Conservation (phyloP, 306 rosid genomes). For the Hylodesmum podocarpum region DNA sequence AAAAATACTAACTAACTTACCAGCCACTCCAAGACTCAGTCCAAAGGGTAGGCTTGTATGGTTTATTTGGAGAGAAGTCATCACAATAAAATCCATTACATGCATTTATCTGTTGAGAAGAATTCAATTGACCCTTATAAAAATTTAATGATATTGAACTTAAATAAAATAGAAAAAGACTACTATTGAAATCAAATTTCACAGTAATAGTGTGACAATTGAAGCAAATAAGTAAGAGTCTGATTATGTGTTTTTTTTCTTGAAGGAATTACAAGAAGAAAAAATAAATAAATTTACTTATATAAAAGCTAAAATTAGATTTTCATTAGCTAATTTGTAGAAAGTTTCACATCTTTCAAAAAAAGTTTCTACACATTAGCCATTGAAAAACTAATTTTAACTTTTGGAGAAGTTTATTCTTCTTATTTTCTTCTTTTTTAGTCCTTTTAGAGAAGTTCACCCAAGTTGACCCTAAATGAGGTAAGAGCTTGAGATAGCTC, state of each 20-base stretch:
- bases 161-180: slow-evolving; percentile 10
- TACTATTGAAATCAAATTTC: not conserved
- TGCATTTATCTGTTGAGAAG: slow-evolving; percentile 68
- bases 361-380: no score
- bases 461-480: no score
- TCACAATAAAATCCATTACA: slow-evolving; percentile 97
- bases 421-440: no score
- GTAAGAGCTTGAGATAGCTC: slow-evolving; percentile 29
- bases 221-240: not conserved
- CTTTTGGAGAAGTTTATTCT: no score
- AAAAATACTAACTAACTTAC: slow-evolving; percentile 44
- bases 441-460: no score
- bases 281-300: no score
- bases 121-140: not conserved
- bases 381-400: no score
- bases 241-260: no score
- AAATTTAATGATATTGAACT: not conserved
- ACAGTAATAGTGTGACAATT: not conserved
- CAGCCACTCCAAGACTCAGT: slow-evolving; percentile 99
- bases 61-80: slow-evolving; percentile 84
- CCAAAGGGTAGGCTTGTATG: slow-evolving; percentile 90
- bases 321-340: no score
- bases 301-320: no score
- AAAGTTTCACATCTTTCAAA: no score
- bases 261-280: no score